These are phyloP conservation scores for Nitzschia sp. DNA, from an alignment of 108 stramenopile genomes.

Conservation along the genomic window DNA sequence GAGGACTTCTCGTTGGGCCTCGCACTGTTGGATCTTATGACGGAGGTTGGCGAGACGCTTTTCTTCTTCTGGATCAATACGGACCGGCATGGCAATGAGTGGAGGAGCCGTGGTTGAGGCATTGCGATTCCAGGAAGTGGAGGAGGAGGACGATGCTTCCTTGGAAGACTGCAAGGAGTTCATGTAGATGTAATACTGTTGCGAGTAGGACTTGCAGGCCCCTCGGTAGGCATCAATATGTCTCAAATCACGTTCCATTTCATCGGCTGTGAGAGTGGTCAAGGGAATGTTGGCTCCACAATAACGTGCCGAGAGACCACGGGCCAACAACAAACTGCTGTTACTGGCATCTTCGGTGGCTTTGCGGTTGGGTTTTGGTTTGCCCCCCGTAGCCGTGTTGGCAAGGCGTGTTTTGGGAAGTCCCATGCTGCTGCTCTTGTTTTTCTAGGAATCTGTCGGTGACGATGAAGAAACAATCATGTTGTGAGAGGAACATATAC, in stretches of 20 bases:
- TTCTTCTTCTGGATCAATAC: slow-evolving; percentile 89
- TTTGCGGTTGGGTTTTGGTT: slow-evolving; percentile 10
- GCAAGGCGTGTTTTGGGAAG: slow-evolving; percentile 25
- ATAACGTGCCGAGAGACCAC: slow-evolving; percentile 73
- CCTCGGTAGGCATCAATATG: slow-evolving; percentile 81
- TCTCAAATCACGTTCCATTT: slow-evolving; percentile 76
- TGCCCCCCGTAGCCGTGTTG: neutral
- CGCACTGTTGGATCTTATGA: slow-evolving; percentile 68
- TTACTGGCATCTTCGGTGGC: neutral
- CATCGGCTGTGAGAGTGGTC: slow-evolving; percentile 36
- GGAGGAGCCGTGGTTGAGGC: slow-evolving; percentile 5
- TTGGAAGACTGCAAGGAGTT: slow-evolving; percentile 38
- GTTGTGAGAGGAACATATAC: too few relatives aligned
- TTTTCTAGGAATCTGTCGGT: too few relatives aligned
- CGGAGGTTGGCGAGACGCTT: slow-evolving; percentile 71
- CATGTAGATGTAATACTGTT: slow-evolving; percentile 66
- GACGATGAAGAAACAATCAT: too few relatives aligned
- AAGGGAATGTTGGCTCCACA: slow-evolving; percentile 55
- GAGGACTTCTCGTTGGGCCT: slow-evolving; percentile 69
- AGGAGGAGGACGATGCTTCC: neutral
- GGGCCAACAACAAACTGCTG: slow-evolving; percentile 52
- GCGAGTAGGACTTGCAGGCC: slow-evolving; percentile 68
- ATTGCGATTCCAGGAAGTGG: neutral
- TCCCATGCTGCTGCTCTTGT: slow-evolving; percentile 2
- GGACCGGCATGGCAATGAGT: slow-evolving; percentile 65